A percentile compares a stretch with the other conserved stretches of the same genome.
Conservation (phyloP, 805 yeast genomes). For the Clavispora phyllophila region DNA sequence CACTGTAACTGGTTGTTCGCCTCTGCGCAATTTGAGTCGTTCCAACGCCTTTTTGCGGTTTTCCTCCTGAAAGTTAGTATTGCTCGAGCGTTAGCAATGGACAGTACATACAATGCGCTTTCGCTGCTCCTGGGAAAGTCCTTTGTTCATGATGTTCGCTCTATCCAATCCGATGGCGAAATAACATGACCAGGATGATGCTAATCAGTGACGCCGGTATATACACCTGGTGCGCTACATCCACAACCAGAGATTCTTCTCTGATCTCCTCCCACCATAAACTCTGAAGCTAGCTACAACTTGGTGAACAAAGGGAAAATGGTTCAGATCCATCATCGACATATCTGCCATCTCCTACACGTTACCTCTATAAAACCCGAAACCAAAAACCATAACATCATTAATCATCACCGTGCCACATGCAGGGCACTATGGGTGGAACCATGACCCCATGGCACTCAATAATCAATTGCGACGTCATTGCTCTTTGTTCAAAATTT, state of each 20-base stretch:
- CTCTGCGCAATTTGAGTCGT: slow-evolving; percentile 44
- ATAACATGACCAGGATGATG: background rate
- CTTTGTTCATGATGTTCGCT: slow-evolving; percentile 1
- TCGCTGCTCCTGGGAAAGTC: slow-evolving; percentile 31
- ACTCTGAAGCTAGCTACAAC: slow-evolving; percentile 4
- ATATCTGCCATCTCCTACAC: slow-evolving; percentile 1
- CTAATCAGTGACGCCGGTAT: background rate
- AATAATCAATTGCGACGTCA: slow-evolving; percentile 3
- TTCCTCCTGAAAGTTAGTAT: slow-evolving; percentile 43
- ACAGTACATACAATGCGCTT: slow-evolving; percentile 30
- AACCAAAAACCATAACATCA: slow-evolving; percentile 1
- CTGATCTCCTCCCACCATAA: background rate
- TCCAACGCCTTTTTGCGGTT: slow-evolving; percentile 62
- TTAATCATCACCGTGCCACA: background rate
- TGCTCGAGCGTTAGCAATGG: background rate
- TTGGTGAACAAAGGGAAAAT: background rate
- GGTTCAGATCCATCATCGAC: background rate
- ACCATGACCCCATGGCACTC: slow-evolving; percentile 1
- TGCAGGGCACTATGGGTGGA: background rate
- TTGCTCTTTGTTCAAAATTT: slow-evolving; percentile 29
- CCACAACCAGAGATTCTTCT: too few species aligned
- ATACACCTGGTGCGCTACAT: too few species aligned
- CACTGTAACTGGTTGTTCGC: background rate
- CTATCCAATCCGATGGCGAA: too few species aligned
- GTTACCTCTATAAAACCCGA: slow-evolving; percentile 3